A percentile compares a stretch with the other conserved stretches of the same genome.
These are phyloP conservation scores for Noccaea bulbosa DNA, from an alignment of 345 rosid genomes.

Conservation along the genomic window DNA sequence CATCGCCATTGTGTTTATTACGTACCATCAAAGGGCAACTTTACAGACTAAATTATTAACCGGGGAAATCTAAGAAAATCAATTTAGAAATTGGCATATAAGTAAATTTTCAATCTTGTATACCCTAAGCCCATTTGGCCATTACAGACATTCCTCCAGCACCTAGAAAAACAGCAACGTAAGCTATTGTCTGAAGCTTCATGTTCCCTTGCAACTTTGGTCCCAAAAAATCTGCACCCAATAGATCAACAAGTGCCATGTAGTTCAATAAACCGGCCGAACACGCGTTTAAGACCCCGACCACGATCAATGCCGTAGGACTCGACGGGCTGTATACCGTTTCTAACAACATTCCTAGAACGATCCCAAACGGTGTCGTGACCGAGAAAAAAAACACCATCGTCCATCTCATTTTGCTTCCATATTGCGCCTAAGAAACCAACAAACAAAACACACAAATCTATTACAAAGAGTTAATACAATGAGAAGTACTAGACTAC, in stretches of 20 bases:
- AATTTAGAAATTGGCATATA: not conserved
- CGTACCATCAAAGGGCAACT: not conserved
- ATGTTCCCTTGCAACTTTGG: conserved; percentile 48
- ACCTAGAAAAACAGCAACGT: conserved; percentile 46
- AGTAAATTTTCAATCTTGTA: not conserved
- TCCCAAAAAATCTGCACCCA: conserved; percentile 53
- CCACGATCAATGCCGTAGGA: conserved; percentile 50
- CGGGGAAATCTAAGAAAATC: not conserved
- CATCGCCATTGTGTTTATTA: not conserved
- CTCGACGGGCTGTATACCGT: conserved; percentile 43
- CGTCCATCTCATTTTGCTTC: conserved; percentile 27
- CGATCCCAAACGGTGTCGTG: conserved; percentile 57
- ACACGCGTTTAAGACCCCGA: conserved; percentile 46
- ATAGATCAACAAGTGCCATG: conserved; percentile 54
- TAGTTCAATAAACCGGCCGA: conserved; percentile 51
- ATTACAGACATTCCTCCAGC: conserved; percentile 49
- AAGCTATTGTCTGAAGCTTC: conserved; percentile 44
- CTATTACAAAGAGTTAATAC: not conserved
- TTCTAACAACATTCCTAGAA: conserved; percentile 47
- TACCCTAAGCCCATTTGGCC: conserved; percentile 51
- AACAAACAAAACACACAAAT: not conserved
- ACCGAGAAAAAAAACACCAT: conserved; percentile 51
- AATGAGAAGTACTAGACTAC: not conserved
- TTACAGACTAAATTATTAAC: not conserved
- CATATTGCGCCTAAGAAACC: conserved; percentile 49